Evolutionary conservation across 1,284 basidiomycete genomes (phyloP), one percentile per base, ranked within the genome.

Genomic region (Wallemia hederae): DNA sequence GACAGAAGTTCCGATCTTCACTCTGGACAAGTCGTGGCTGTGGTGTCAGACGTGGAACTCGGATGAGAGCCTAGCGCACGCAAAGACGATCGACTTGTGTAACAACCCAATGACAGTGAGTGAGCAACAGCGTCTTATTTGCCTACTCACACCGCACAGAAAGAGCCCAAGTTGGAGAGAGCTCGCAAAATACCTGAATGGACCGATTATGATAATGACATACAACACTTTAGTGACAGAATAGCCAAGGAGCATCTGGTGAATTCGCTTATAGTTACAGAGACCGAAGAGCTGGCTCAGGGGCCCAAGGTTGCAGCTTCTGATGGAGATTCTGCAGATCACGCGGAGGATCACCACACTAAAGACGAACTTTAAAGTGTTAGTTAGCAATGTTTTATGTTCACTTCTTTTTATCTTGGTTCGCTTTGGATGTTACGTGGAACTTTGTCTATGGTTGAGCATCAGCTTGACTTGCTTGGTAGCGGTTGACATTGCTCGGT

Each of bases 141-240:
- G 7, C 67, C 68, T 62, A 73, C 71, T 15, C 65, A 66, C 56
- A 49, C 7, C 39, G 34, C 62, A 65, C 70, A 89, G 83, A 92
- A 94, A 80, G 91, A 97, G 69, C 91, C 91, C 1, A 98, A 98
- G 70, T 76, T 98, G 9, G 78, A 82, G 9, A 78, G 92, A 29
- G 94, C 92, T 0, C 79, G 91, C 34, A 81, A 91, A 67, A 96
- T 98, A 60, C 91, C 92, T 0, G 92, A 98, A 70, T 98, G 92
- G 94, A 89, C 91, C 63, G 77, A 77, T 57, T 96, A 96, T 67
- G 92, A 97, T 62, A 64, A 68, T 15, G 70, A 73, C 61, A 69
- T 73, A 9, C 39, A n/a, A 22, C 14, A 49, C 5, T 49, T 49
- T 49, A 49, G 39, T 49, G 39, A 14, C n/a, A 49, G 22, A n/a